Percentiles rank a stretch among this genome's conserved stretches.
Conservation (phyloP, 768 basidiomycete species). For the Termitomyces sp. region DNA sequence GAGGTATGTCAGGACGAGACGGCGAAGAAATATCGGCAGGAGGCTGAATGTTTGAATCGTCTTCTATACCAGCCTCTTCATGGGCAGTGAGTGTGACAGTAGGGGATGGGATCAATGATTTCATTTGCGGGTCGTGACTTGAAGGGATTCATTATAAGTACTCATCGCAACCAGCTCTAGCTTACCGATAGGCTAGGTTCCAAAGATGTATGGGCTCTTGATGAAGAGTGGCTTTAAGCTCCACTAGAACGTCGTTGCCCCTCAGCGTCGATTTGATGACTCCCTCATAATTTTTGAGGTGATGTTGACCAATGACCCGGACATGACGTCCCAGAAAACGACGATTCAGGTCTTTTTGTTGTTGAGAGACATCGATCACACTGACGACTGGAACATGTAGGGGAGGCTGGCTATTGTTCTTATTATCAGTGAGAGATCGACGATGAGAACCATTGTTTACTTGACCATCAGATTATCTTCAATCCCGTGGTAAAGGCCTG, state of each 20-base stretch:
- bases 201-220: not conserved
- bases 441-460: too few relatives aligned
- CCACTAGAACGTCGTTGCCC: not conserved
- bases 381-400: too few relatives aligned
- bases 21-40: not conserved
- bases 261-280: not conserved
- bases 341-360: not conserved
- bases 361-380: too few relatives aligned
- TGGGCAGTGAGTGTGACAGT: too few relatives aligned
- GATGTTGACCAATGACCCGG: not conserved
- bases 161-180: not conserved
- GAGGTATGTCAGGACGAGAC: not conserved
- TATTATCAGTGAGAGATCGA: too few relatives aligned
- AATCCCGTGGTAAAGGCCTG: too few relatives aligned
- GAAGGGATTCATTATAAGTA: not conserved
- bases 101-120: not conserved
- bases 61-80: not conserved
- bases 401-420: too few relatives aligned
- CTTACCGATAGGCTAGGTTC: not conserved
- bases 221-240: slow-evolving; percentile 1
- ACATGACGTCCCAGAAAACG: slow-evolving; percentile 6
- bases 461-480: too few relatives aligned
- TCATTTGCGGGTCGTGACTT: not conserved
- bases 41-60: not conserved
- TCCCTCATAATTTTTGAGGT: not conserved